phyloP scores from a whole-genome alignment of 441 rosid species.

The Gossypium schwendimanii region DNA sequence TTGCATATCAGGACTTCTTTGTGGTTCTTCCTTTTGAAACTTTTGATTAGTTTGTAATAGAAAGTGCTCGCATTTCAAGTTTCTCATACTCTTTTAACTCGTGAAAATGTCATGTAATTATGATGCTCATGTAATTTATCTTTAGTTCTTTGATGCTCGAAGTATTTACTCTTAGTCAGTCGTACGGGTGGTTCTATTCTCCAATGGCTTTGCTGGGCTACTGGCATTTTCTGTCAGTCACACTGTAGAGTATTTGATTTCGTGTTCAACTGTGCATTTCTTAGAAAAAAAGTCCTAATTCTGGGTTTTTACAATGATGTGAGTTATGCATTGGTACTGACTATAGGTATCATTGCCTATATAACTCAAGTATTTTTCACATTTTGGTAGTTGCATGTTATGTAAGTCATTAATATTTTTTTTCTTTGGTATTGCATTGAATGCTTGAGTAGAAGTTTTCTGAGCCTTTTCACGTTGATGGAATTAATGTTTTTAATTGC shows the following conservation, averaged over 20 bases:
- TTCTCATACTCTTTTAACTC: neutral
- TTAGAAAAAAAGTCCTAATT: neutral
- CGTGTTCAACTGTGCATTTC: neutral
- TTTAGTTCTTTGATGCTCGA: constrained; percentile 3
- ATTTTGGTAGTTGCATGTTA: neutral
- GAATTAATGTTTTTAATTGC: constrained; percentile 5
- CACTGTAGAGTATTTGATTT: neutral
- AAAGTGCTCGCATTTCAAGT: neutral
- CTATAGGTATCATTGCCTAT: neutral
- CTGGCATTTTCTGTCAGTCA: neutral
- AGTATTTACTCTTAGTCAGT: neutral
- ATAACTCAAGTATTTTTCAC: neutral
- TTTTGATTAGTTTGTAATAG: neutral
- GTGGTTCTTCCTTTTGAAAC: neutral
- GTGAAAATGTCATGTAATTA: neutral
- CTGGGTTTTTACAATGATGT: neutral
- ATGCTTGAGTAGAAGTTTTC: neutral
- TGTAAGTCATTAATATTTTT: neutral
- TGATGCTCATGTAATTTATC: neutral
- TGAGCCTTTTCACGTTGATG: neutral
- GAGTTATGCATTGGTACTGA: neutral
- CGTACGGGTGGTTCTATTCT: neutral
- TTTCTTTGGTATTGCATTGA: constrained; percentile 6
- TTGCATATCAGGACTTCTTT: neutral
- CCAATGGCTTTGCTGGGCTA: neutral